phyloP scores from a whole-genome alignment of 345 rosid species.

The Gossypium bickii region DNA sequence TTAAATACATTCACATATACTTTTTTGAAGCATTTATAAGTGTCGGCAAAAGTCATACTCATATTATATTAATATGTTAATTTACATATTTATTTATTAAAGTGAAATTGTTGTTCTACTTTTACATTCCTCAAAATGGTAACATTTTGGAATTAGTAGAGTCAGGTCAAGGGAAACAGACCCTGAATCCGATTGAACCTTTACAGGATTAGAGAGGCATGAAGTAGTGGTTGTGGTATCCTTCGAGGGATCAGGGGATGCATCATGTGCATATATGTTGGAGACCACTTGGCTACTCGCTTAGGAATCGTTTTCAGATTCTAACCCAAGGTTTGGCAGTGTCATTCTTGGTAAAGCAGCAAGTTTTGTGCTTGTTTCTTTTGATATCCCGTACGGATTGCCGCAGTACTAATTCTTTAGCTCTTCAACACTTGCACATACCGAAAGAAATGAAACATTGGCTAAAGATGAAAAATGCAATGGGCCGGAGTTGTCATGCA shows the following conservation, averaged over 20 bases:
- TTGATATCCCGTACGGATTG: not conserved
- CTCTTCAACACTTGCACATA: constrained; percentile 6
- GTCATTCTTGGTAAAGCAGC: constrained; percentile 22
- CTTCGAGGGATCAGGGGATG: constrained; percentile 32
- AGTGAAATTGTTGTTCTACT: too few relatives aligned
- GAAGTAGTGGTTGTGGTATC: constrained; percentile 34
- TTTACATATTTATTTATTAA: too few relatives aligned
- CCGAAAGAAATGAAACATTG: not conserved
- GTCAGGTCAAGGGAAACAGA: constrained; percentile 61
- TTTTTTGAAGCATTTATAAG: too few relatives aligned
- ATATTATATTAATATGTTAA: too few relatives aligned
- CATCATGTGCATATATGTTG: constrained; percentile 24
- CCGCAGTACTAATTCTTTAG: not conserved
- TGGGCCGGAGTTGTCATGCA: too few relatives aligned
- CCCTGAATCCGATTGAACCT: constrained; percentile 24
- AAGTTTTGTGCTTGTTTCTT: not conserved
- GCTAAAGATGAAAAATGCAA: not conserved
- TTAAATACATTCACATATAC: too few relatives aligned
- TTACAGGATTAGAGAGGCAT: constrained; percentile 17
- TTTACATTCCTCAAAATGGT: too few relatives aligned
- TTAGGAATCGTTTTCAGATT: constrained; percentile 38
- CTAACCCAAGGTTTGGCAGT: constrained; percentile 22
- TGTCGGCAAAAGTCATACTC: too few relatives aligned
- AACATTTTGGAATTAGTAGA: constrained; percentile 24
- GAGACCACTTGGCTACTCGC: constrained; percentile 35